Evolutionary conservation across 2,329 filamentous ascomycete genomes (phyloP), one percentile per base, ranked within the genome.

Genomic region (Rachicladosporium sp.): DNA sequence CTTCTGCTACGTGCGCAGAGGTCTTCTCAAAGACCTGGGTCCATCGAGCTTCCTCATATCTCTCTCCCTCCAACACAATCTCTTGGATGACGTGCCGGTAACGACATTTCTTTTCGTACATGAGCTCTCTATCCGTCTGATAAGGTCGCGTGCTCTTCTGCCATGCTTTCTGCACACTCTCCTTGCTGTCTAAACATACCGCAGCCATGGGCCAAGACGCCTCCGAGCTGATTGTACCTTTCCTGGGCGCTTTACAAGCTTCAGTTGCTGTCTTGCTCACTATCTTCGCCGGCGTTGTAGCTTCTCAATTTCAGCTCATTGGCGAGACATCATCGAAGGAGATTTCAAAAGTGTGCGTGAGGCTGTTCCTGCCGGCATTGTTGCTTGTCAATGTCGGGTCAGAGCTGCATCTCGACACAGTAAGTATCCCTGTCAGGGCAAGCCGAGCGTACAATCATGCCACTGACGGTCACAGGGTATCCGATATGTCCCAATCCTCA

Each of bases 221-320:
- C 38, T 31, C 35, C 27, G 36, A 39, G 13, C 27, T 65, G 23
- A 33, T 62, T 13, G 53, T 58, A 9, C 60, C 63, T 8, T 72
- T 75, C 38, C 49, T 72, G 4, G 70, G 70, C 21, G 71, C 71
- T 4, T 53, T 75, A 5, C 71, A 76, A 52, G 72, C 72, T 23
- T 68, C 68, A 15, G 51, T 73, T 13, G 68, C 69, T 2, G 71
- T 75, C 1, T 56, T 75, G 2, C 52, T 76, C 4, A 73, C 71
- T 29, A 71, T 74, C 43, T 55, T 56, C 37, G 72, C 67, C 43
- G 72, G 72, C 30, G 67, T 70, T 10, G 43, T 69, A 8, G 65
- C 69, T 4, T 66, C 69, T 7, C 66, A 72, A 48, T 68, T 67
- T 43, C 61, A 65, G 27, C 59, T 74, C 4, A 55, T 75, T 10